Percentiles rank a stretch among this genome's conserved stretches.
These are phyloP conservation scores for Pythium folliculosum DNA, from an alignment of 352 stramenopile species.

Conservation along the genomic window DNA sequence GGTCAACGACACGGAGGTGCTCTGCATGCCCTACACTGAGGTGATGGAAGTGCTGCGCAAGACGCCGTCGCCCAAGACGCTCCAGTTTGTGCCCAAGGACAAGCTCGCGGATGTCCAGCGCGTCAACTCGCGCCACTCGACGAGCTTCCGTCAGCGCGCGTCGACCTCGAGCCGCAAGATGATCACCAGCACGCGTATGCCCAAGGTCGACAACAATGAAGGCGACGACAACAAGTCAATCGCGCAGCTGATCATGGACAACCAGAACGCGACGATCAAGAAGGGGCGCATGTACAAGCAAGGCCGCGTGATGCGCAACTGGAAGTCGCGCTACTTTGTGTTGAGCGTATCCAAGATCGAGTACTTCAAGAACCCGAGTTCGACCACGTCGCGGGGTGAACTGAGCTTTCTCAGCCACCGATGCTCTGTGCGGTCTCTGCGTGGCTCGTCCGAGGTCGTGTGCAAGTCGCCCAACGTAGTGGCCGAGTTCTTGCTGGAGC, in stretches of 20 bases:
- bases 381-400: too few species aligned
- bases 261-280: constrained; percentile 86
- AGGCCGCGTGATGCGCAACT: constrained; percentile 78
- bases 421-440: too few species aligned
- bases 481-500: too few species aligned
- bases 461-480: too few species aligned
- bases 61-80: constrained; percentile 66
- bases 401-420: too few species aligned
- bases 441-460: too few species aligned
- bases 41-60: constrained; percentile 83
- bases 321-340: constrained; percentile 88
- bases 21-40: constrained; percentile 83
- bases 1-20: constrained; percentile 81
- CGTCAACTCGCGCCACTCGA: constrained; percentile 80
- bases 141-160: constrained; percentile 65
- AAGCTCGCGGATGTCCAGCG: constrained; percentile 84
- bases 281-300: constrained; percentile 90
- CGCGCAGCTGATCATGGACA: constrained; percentile 81
- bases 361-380: constrained; percentile 28
- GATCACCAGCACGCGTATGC: too few species aligned
- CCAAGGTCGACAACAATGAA: constrained; percentile 56
- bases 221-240: constrained; percentile 81
- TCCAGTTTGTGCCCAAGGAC: constrained; percentile 87
- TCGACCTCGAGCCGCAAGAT: constrained; percentile 27
- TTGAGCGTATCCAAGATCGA: constrained; percentile 86